These are phyloP conservation scores for Nematocida parisii DNA, from an alignment of 371 early-diverging fungal genomes.

Conservation along the genomic window DNA sequence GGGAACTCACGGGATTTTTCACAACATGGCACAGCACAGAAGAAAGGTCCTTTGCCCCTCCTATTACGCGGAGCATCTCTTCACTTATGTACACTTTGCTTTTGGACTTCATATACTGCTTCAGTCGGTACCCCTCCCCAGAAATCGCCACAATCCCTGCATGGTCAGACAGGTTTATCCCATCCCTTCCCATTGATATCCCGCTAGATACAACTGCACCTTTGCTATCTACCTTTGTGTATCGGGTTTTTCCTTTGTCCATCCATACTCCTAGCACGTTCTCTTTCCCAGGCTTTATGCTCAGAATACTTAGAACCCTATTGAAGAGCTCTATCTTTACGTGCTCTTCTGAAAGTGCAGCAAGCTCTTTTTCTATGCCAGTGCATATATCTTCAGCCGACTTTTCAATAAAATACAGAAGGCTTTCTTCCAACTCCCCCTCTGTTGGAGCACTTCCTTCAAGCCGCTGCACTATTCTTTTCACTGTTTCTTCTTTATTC, in stretches of 20 bases:
- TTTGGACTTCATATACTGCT: not conserved
- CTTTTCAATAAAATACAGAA: conserved; percentile 18
- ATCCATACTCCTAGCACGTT: conserved; percentile 5
- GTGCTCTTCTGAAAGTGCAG: conserved; percentile 23
- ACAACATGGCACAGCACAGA: not conserved
- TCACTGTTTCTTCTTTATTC: conserved; percentile 21
- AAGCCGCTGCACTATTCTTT: not conserved
- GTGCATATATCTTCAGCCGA: conserved; percentile 10
- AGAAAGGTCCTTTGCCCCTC: conserved; percentile 28
- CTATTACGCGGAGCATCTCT: conserved; percentile 4
- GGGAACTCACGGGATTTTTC: not conserved
- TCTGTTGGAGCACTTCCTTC: not conserved
- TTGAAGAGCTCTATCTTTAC: conserved; percentile 22
- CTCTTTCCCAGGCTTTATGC: not conserved
- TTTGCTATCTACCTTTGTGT: conserved; percentile 14
- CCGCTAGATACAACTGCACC: conserved; percentile 5
- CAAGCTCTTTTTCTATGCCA: conserved; percentile 39
- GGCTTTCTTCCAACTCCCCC: not conserved
- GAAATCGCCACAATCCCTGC: conserved; percentile 15
- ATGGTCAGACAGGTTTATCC: not conserved
- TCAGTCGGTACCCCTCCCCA: conserved; percentile 39
- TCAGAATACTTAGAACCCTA: not conserved
- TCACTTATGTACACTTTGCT: conserved; percentile 7
- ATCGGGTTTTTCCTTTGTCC: conserved; percentile 3
- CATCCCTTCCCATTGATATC: not conserved